Percentiles rank a stretch among this genome's conserved stretches.
These are phyloP conservation scores for Hansenula sp. DNA, from an alignment of 1,139 yeast genomes.

Conservation along the genomic window DNA sequence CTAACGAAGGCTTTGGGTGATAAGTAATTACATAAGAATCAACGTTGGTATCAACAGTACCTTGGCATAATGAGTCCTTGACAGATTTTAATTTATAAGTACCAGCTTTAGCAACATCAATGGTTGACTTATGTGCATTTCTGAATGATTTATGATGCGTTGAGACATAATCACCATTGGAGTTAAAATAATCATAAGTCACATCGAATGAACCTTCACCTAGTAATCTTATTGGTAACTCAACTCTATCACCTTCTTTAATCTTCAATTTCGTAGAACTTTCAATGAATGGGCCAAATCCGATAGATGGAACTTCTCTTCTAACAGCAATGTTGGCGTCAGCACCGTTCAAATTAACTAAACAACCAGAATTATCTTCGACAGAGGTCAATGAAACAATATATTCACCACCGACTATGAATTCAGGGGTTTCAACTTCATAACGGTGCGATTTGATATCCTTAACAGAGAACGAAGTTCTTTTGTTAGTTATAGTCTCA, in stretches of 20 bases:
- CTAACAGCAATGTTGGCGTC: slow-evolving; percentile 62
- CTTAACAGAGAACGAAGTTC: slow-evolving; percentile 38
- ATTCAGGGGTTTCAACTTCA: slow-evolving; percentile 48
- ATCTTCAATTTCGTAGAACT: slow-evolving; percentile 34
- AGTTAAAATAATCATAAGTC: slow-evolving; percentile 32
- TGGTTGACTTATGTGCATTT: slow-evolving; percentile 34
- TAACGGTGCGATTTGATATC: slow-evolving; percentile 38
- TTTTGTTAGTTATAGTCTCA: slow-evolving; percentile 42
- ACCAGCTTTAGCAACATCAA: slow-evolving; percentile 56
- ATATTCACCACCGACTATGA: slow-evolving; percentile 67
- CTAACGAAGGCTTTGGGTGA: slow-evolving; percentile 53
- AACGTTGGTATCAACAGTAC: slow-evolving; percentile 38
- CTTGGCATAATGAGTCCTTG: slow-evolving; percentile 66
- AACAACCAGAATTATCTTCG: slow-evolving; percentile 71
- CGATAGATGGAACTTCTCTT: slow-evolving; percentile 59
- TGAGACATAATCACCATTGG: slow-evolving; percentile 26
- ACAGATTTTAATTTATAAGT: slow-evolving; percentile 55
- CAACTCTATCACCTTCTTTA: slow-evolving; percentile 58
- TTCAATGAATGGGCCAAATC: slow-evolving; percentile 33
- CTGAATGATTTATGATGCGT: slow-evolving; percentile 25
- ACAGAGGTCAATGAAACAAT: slow-evolving; percentile 59
- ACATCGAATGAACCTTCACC: slow-evolving; percentile 52
- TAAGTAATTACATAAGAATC: slow-evolving; percentile 42
- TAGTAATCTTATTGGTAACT: slow-evolving; percentile 53
- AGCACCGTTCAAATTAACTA: slow-evolving; percentile 57